Percentiles rank a stretch among this genome's conserved stretches.
These are phyloP conservation scores for Naegleria fowleri DNA, from an alignment of 208 protist species.

Conservation along the genomic window DNA sequence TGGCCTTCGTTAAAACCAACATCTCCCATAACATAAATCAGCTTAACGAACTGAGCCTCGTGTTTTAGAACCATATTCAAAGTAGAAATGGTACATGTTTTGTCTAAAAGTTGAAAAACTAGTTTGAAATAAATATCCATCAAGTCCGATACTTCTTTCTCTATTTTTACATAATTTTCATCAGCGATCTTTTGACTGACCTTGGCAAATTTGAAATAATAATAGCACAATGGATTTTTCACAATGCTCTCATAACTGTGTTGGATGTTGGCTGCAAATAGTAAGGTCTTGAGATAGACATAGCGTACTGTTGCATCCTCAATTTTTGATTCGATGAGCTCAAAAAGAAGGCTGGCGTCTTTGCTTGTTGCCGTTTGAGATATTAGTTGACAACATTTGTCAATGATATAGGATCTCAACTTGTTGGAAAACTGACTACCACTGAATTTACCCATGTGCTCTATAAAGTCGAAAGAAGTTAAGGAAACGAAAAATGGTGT, in stretches of 20 bases:
- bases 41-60: neutral
- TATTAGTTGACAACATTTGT: neutral
- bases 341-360: neutral
- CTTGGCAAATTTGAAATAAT: neutral
- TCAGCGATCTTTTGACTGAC: neutral
- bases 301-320: neutral
- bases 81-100: neutral
- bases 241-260: neutral
- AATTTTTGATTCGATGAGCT: neutral
- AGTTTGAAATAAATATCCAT: neutral
- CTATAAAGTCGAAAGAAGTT: neutral
- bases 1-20: neutral
- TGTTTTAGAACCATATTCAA: neutral
- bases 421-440: neutral
- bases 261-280: neutral
- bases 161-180: neutral
- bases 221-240: neutral
- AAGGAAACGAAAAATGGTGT: neutral
- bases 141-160: neutral
- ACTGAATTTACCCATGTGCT: neutral
- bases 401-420: neutral
- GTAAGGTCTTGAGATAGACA: neutral
- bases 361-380: neutral
- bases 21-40: slow-evolving; percentile 10
- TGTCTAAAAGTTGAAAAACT: neutral